Base-by-base conservation (phyloP, 176 grass and related monocot genomes). In the Rhynchospora tenuis region DNA sequence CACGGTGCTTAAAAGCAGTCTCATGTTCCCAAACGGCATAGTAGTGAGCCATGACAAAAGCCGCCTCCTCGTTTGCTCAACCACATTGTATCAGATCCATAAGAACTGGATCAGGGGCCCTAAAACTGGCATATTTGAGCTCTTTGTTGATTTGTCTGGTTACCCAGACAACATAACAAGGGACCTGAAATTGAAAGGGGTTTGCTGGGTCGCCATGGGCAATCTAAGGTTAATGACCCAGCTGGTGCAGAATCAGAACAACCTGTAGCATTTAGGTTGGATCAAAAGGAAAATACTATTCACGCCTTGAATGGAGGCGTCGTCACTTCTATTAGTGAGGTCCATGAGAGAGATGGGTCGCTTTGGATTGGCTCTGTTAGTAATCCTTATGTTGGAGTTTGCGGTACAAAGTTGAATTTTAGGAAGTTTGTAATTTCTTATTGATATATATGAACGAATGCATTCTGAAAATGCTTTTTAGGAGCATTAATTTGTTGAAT, bases 341-440 rank as follows among this genome's bases (percentile, higher is more conserved):
- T 91, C 7, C n/a, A 86, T 9, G 87, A 97, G 85, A 73, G 78
- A 5, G 61, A 86, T 19, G 91, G 91, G 7, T 64, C 69, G 55
- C 69, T 97, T 2, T 93, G 91, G 91, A 65, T 97, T 15, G 94
- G 94, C 2, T 97, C 94, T 3, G 85, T 97, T 46, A 89, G 87
- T 17, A 84, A 83, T 77, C 81, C 91, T 7, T 97, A 88, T 54
- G 85, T 93, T 42, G 69, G 81, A 2, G 71, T 89, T 0, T 88
- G 89, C 79, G 88, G 19, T 16, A 9, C 76, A 38, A 20, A 44
- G 45, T 42, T 70, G 14, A 17, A 31, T n/a, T n/a, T n/a, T n/a
- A n/a, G n/a, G n/a, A n/a, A n/a, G n/a, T n/a, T n/a, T n/a, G n/a
- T n/a, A n/a, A n/a, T n/a, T n/a, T n/a, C n/a, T n/a, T n/a, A n/a